Evolutionary conservation across 768 basidiomycete species (phyloP).

Genomic region (Neoboletus brunneissimus): DNA sequence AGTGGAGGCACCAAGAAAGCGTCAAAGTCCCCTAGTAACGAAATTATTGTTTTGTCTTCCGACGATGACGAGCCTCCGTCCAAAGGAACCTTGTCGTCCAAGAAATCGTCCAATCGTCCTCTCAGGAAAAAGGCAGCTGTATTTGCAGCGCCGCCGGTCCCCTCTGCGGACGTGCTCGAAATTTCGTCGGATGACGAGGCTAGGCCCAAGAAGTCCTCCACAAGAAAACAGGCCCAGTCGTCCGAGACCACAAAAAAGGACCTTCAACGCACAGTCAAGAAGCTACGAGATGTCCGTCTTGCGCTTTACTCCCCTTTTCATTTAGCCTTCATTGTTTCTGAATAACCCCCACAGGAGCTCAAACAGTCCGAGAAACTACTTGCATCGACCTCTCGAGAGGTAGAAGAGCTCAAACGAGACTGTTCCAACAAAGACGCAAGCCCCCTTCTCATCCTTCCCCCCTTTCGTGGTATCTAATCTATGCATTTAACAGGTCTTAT

Average conservation of each 20-base stretch:
- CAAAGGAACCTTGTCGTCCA: slow-evolving; percentile 16
- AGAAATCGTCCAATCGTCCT: slow-evolving; percentile 5
- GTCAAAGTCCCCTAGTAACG: slow-evolving; percentile 16
- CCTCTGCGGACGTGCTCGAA: slow-evolving; percentile 46
- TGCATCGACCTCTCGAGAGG: slow-evolving; percentile 13
- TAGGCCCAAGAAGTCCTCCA: slow-evolving; percentile 2
- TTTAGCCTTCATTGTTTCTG: background rate
- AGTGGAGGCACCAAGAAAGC: slow-evolving; percentile 15
- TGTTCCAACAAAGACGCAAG: slow-evolving; percentile 9
- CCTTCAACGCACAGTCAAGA: slow-evolving; percentile 42
- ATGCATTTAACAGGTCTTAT: slow-evolving; percentile 34
- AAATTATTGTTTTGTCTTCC: slow-evolving; percentile 36
- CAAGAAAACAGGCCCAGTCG: slow-evolving; percentile 18
- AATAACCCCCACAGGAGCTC: slow-evolving; percentile 19
- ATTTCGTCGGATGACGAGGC: slow-evolving; percentile 57
- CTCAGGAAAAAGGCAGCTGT: slow-evolving; percentile 23
- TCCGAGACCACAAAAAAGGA: slow-evolving; percentile 12
- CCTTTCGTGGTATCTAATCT: background rate
- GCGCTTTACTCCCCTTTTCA: background rate
- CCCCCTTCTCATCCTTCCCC: background rate
- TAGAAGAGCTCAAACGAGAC: slow-evolving; percentile 22
- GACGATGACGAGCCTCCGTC: slow-evolving; percentile 28
- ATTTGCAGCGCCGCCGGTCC: slow-evolving; percentile 4
- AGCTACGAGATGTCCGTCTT: slow-evolving; percentile 41
- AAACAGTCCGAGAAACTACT: slow-evolving; percentile 6